Base-by-base conservation (phyloP, 768 basidiomycete genomes). In the Hygrocybe coccinea region DNA sequence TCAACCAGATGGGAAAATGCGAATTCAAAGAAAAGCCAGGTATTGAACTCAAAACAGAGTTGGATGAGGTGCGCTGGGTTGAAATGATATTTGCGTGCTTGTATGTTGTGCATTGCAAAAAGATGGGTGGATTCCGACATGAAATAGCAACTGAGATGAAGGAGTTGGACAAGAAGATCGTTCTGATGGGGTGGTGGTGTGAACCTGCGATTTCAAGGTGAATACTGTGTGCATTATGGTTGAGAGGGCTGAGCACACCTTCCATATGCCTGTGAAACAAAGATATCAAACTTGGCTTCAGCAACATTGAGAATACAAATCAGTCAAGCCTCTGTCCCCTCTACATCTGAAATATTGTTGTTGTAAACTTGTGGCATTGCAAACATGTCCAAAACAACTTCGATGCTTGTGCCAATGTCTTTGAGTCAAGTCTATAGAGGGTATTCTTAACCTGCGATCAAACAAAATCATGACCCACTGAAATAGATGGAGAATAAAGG, bases 181-280 rank as follows among this genome's bases (percentile, higher is more conserved):
- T 29, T 53, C 15, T 11, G 9, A 8, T 9, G 6, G 2, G 38
- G 36, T 29, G 21, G 38, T 12, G 34, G 38, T 5, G 24, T 24
- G 39, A 53, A 53, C 15, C 52, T 53, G 29, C 17, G 17, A 12
- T 12, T 22, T 5, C 24, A 29, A 29, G 35, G 15, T 43, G 34
- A 38, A 8, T 15, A 5, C 8, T 53, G 3, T n/a, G 5, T 52
- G 5, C 15, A 41, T 4, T 21, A 9, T 7, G 17, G 21, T 43
- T 5, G 22, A 44, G 4, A 34, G 4, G 7, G 34, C 47, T n/a
- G n/a, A 38, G n/a, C 38, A 21, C 17, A 53, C 52, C 11, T 21
- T 53, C 52, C 52, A 39, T 41, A 43, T 10, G 52, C 39, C 21
- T 54, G 52, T 15, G 41, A 43, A 12, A 54, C 52, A 54, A 54